Evolutionary conservation across 306 rosid species (phyloP).

Genomic region (Prunus davidiana): DNA sequence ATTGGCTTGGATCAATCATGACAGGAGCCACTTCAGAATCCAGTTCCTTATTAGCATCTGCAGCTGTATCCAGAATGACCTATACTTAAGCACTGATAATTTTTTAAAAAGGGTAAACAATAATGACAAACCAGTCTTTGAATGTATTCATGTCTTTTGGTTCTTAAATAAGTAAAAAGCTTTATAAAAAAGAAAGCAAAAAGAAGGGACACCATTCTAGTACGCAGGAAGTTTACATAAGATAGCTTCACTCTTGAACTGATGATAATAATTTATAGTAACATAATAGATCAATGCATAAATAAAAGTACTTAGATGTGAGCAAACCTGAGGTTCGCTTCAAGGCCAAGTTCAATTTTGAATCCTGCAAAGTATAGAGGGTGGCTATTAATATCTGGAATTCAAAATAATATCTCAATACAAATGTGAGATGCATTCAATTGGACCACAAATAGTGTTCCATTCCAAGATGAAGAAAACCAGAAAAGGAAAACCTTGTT

Average conservation of each 20-base stretch:
- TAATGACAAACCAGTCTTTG: background rate
- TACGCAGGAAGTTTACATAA: background rate
- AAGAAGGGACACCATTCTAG: background rate
- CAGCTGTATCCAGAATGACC: slow-evolving; percentile 44
- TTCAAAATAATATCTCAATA: background rate
- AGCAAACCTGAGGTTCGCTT: slow-evolving; percentile 36
- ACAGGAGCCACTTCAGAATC: slow-evolving; percentile 46
- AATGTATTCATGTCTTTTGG: background rate
- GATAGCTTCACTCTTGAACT: background rate
- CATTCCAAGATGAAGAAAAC: background rate
- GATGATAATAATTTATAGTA: background rate
- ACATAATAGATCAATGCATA: background rate
- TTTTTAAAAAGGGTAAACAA: background rate
- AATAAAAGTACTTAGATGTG: background rate
- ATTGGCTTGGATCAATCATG: slow-evolving; percentile 43
- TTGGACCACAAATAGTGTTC: background rate
- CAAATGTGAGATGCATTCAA: background rate
- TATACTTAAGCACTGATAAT: background rate
- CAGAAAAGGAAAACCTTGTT: slow-evolving; percentile 30
- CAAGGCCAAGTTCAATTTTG: slow-evolving; percentile 42
- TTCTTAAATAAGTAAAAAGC: background rate
- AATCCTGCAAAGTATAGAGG: slow-evolving; percentile 34
- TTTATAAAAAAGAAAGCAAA: too few species aligned
- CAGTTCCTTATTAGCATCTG: slow-evolving; percentile 47
- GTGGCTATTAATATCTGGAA: slow-evolving; percentile 21